These are phyloP conservation scores for Lactifluus volemus DNA, from an alignment of 768 basidiomycete species.

Conservation along the genomic window DNA sequence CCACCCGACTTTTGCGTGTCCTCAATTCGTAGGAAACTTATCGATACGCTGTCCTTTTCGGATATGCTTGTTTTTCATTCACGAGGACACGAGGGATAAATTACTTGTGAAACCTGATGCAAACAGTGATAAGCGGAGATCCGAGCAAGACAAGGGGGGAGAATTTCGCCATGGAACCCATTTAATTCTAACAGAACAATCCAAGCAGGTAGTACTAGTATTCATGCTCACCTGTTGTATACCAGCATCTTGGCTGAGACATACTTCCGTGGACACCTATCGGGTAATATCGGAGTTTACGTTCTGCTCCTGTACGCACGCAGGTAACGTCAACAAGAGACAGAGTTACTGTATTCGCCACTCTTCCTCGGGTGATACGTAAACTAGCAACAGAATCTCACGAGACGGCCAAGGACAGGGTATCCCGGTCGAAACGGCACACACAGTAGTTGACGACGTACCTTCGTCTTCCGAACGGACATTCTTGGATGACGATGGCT, in stretches of 20 bases:
- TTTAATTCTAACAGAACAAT: not conserved
- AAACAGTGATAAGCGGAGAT: not conserved
- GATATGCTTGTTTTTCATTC: not conserved
- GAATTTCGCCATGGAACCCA: not conserved
- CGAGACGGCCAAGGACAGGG: no score
- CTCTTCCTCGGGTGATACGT: not conserved
- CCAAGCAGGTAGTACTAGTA: not conserved
- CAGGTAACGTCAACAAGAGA: not conserved
- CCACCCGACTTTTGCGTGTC: no score
- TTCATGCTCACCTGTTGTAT: not conserved
- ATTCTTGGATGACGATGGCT: no score
- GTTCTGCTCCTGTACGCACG: not conserved
- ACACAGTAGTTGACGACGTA: no score
- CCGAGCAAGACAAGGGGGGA: not conserved
- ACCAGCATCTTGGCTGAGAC: not conserved
- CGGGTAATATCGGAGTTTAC: slow-evolving; percentile 13
- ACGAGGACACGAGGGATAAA: not conserved
- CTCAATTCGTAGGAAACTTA: no score
- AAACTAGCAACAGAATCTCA: not conserved
- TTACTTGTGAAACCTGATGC: not conserved
- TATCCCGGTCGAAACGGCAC: no score
- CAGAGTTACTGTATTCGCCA: not conserved
- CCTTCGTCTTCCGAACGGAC: no score
- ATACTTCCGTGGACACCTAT: not conserved
- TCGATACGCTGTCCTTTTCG: not conserved